Conservation (phyloP, 345 rosid genomes). For the Melastoma malabathricum region DNA sequence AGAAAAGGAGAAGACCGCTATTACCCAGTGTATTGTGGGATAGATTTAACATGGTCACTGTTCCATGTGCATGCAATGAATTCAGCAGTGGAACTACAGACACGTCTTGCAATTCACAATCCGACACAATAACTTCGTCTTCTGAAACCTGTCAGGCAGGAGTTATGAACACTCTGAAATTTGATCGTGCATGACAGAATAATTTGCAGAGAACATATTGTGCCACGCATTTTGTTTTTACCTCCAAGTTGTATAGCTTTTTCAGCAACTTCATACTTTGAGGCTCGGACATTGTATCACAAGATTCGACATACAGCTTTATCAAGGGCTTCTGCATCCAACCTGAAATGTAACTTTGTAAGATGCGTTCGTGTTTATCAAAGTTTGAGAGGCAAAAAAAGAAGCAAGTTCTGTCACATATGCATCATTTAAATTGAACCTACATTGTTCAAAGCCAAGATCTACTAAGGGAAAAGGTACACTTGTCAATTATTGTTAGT, state of each 20-base stretch:
- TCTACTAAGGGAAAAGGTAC: too few relatives aligned
- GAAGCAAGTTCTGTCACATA: too few relatives aligned
- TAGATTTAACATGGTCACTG: conserved; percentile 59
- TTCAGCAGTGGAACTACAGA: conserved; percentile 66
- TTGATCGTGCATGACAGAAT: background rate
- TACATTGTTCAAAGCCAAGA: too few relatives aligned
- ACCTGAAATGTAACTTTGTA: conserved; percentile 26
- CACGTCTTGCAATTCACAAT: conserved; percentile 84
- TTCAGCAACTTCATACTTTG: conserved; percentile 76
- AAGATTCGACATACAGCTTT: conserved; percentile 71
- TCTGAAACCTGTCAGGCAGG: conserved; percentile 45
- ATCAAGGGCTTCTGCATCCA: conserved; percentile 94
- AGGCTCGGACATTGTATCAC: conserved; percentile 50
- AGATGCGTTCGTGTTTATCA: too few relatives aligned
- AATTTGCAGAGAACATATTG: background rate
- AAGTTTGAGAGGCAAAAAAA: too few relatives aligned
- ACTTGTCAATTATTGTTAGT: too few relatives aligned
- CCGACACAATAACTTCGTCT: conserved; percentile 72
- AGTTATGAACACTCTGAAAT: too few relatives aligned
- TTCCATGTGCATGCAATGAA: conserved; percentile 56
- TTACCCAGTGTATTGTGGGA: conserved; percentile 90
- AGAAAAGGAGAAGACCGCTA: conserved; percentile 4
- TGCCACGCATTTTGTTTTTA: conserved; percentile 8
- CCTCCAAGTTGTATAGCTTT: conserved; percentile 75
- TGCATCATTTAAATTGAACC: too few relatives aligned